These are phyloP conservation scores for Monilinia aucupariae DNA, from an alignment of 2,329 filamentous ascomycete genomes.

Conservation along the genomic window DNA sequence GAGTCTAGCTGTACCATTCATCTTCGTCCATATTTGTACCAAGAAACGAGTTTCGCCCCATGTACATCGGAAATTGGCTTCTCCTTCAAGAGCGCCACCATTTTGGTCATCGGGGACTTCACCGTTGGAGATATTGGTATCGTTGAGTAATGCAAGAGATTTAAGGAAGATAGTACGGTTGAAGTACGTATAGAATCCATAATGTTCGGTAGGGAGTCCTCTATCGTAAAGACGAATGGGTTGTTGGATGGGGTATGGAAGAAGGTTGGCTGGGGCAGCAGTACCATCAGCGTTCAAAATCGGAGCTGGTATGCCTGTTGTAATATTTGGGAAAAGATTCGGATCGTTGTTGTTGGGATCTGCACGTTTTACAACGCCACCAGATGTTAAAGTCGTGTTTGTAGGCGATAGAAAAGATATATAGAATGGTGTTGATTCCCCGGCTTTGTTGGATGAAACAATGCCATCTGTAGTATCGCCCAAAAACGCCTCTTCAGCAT, in stretches of 20 bases:
- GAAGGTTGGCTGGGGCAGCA: conserved; percentile 64
- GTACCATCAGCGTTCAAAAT: conserved; percentile 61
- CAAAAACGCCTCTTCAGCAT: conserved; percentile 69
- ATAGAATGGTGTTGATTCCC: conserved; percentile 84
- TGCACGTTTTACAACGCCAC: conserved; percentile 21
- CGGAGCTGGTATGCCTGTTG: conserved; percentile 57
- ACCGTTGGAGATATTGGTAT: conserved; percentile 37
- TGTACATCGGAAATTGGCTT: conserved; percentile 52
- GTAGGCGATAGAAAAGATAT: conserved; percentile 61
- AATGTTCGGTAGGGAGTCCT: conserved; percentile 74
- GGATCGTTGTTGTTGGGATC: conserved; percentile 17
- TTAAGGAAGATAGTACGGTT: conserved; percentile 80
- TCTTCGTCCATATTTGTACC: conserved; percentile 61
- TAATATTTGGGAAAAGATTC: conserved; percentile 39
- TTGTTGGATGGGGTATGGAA: conserved; percentile 67
- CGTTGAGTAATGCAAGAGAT: conserved; percentile 46
- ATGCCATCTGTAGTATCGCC: conserved; percentile 80
- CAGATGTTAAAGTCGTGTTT: conserved; percentile 33
- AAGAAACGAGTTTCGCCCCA: conserved; percentile 57
- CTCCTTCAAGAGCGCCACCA: conserved; percentile 49
- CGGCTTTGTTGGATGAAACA: conserved; percentile 60
- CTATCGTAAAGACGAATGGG: conserved; percentile 82
- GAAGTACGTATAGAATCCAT: conserved; percentile 91
- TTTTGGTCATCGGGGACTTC: conserved; percentile 46
- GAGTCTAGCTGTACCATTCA: conserved; percentile 42